phyloP scores from a whole-genome alignment of 2,329 filamentous ascomycete species.

The Xylariaceae sp. region DNA sequence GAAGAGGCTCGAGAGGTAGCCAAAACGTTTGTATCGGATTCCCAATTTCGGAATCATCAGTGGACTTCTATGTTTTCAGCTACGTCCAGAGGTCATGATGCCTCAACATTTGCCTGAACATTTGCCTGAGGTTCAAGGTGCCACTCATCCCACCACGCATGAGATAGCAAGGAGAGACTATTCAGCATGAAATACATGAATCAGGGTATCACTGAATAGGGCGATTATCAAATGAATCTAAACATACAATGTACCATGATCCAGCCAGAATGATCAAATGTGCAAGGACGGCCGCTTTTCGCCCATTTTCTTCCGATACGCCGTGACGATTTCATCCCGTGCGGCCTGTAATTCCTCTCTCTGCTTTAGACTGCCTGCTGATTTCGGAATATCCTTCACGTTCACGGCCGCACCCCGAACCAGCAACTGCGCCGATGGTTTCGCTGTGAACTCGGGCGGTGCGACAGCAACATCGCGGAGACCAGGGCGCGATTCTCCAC shows the following conservation, averaged over 20 bases:
- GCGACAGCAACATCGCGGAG: constrained; percentile 64
- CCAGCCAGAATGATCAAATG: constrained; percentile 10
- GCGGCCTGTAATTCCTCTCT: constrained; percentile 69
- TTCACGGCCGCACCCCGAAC: constrained; percentile 61
- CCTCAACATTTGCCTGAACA: no score
- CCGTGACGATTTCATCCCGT: constrained; percentile 66
- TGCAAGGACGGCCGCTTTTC: constrained; percentile 34
- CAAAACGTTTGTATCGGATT: no score
- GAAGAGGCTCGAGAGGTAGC: no score
- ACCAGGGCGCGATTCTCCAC: constrained; percentile 51
- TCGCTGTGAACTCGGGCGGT: constrained; percentile 67
- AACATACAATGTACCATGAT: not conserved
- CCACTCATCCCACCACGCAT: no score
- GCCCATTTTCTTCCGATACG: constrained; percentile 68
- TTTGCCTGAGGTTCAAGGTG: no score
- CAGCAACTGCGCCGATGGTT: constrained; percentile 60
- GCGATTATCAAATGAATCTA: not conserved
- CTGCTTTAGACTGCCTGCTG: constrained; percentile 65
- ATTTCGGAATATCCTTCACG: constrained; percentile 64
- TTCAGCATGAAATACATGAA: not conserved
- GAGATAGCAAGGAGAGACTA: not conserved
- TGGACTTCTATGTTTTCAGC: no score
- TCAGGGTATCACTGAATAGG: constrained; percentile 16
- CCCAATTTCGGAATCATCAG: no score
- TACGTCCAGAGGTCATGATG: no score